Base-by-base conservation (phyloP, 2,329 filamentous ascomycete genomes). In the Exophiala phaeomuriformis region DNA sequence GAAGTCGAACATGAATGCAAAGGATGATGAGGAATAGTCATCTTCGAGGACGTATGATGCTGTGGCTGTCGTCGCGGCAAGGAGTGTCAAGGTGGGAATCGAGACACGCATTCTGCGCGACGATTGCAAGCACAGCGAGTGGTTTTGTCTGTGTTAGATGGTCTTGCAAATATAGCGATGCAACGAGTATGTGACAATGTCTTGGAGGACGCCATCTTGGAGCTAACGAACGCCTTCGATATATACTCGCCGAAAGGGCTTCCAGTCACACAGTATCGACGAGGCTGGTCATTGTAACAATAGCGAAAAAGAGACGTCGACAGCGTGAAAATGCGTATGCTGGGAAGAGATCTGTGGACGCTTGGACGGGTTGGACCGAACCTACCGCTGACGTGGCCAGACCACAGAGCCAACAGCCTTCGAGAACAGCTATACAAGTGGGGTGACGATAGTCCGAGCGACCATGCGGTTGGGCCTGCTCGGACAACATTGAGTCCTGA, bases 1-100 rank as follows among this genome's bases (percentile, higher is more conserved):
- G 68, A 81, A 80, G 32, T 67, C 62, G 64, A 80, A 80, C 60
- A 72, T 70, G 60, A 73, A 69, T 63, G 78, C 79, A 63, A 80
- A 81, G 52, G 68, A 67, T 37, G 64, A 63, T 36, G 67, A 60
- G 27, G 68, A 67, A 62, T 78, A 78, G 62, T 77, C 73, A 57
- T 78, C 75, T 55, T 73, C 62, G 40, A 79, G 63, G 8, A 65
- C 63, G 52, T 75, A 74, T 37, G 59, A 61, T 36, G 71, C 68
- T 40, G 63, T 58, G 43, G 54, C 52, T 40, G 53, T 36, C 2
- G 47, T 36, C 36, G 39, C 39, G 6, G 50, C 41, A 28, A 60
- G 39, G n/a, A 58, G n/a, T 6, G 51, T 40, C 4, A 58, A 40
- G n/a, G 32, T 49, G 27, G 43, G 43, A 12, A 60, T 35, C n/a